Conservation (phyloP, 148 eudicot genomes). For the Diospyros kaki region DNA sequence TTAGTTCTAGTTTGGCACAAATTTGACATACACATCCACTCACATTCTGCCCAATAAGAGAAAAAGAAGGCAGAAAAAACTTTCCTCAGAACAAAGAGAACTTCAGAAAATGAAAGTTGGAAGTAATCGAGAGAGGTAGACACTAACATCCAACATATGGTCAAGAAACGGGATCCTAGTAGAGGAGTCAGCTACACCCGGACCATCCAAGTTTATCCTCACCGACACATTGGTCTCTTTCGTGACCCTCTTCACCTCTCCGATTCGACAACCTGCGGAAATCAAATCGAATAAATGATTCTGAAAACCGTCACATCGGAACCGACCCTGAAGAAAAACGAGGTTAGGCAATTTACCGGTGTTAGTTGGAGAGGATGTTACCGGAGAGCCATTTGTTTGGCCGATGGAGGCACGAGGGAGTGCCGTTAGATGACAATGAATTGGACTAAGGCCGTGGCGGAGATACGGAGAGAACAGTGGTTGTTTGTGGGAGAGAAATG, state of each 20-base stretch:
- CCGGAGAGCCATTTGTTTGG: constrained; percentile 24
- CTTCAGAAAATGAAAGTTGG: background rate
- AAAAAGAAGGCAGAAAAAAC: too few species aligned
- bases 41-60: too few species aligned
- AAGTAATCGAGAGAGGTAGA: background rate
- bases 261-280: constrained; percentile 46
- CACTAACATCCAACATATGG: constrained; percentile 93
- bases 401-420: background rate
- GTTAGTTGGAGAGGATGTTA: constrained; percentile 17
- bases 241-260: constrained; percentile 85
- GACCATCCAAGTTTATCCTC: constrained; percentile 84
- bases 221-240: constrained; percentile 90
- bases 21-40: too few species aligned
- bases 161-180: constrained; percentile 91
- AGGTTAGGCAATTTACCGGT: constrained; percentile 16
- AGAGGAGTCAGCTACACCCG: constrained; percentile 67
- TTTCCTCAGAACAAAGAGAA: background rate
- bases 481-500: constrained; percentile 6
- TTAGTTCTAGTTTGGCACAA: too few species aligned
- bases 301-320: background rate
- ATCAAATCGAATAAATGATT: background rate
- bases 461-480: background rate
- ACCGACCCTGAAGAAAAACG: background rate
- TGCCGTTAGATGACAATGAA: constrained; percentile 16
- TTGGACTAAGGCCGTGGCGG: constrained; percentile 8